phyloP scores from a whole-genome alignment of 805 yeast species.

The Cyberlindnera euphorbiae region DNA sequence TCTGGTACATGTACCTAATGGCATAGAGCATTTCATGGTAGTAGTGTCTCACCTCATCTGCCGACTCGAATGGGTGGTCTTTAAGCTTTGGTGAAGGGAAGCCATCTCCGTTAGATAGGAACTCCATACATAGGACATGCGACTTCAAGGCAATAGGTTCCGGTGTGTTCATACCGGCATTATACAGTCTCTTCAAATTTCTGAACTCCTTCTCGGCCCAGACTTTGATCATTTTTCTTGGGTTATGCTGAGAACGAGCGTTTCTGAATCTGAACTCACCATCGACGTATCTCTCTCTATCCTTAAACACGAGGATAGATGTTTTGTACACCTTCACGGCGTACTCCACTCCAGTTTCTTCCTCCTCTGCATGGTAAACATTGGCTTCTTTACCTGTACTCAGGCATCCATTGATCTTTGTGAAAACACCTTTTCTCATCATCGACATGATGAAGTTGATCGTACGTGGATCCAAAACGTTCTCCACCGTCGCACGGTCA shows the following conservation, averaged over 20 bases:
- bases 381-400: slow-evolving; percentile 99
- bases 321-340: slow-evolving; percentile 96
- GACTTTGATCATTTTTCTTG: slow-evolving; percentile 93
- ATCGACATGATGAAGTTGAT: slow-evolving; percentile 75
- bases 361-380: slow-evolving; percentile 73
- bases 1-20: slow-evolving; percentile 83
- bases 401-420: slow-evolving; percentile 87
- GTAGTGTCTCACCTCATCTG: slow-evolving; percentile 58
- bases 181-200: slow-evolving; percentile 76
- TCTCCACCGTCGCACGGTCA: slow-evolving; percentile 94
- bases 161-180: slow-evolving; percentile 86
- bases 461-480: slow-evolving; percentile 93
- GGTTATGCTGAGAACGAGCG: slow-evolving; percentile 81
- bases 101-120: slow-evolving; percentile 68
- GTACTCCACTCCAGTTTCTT: slow-evolving; percentile 45
- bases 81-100: slow-evolving; percentile 87
- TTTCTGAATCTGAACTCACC: slow-evolving; percentile 93
- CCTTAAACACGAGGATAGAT: slow-evolving; percentile 93
- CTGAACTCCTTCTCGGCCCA: slow-evolving; percentile 99
- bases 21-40: slow-evolving; percentile 78
- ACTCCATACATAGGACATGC: slow-evolving; percentile 94
- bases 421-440: slow-evolving; percentile 76
- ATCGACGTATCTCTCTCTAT: slow-evolving; percentile 90
- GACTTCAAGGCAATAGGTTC: slow-evolving; percentile 84
- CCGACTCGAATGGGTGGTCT: slow-evolving; percentile 71